These are phyloP conservation scores for Starmerella powellii DNA, from an alignment of 805 yeast species.

Conservation along the genomic window DNA sequence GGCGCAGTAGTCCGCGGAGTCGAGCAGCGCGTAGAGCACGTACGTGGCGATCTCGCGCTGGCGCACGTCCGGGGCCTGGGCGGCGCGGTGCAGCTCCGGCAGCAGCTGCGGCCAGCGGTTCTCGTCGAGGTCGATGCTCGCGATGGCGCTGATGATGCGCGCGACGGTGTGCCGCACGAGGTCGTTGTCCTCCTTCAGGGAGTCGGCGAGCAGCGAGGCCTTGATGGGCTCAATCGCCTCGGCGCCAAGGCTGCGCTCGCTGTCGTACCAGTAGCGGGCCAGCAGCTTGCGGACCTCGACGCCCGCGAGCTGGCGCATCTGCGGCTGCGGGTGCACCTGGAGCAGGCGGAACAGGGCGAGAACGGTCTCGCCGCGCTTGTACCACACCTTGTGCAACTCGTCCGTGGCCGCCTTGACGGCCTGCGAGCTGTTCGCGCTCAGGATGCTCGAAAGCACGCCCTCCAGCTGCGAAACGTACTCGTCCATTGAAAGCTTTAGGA, in stretches of 20 bases:
- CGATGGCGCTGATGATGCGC: slow-evolving; percentile 79
- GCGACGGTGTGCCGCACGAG: slow-evolving; percentile 79
- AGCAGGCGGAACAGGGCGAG: slow-evolving; percentile 76
- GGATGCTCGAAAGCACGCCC: slow-evolving; percentile 63
- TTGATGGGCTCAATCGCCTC: slow-evolving; percentile 49
- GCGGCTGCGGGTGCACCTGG: slow-evolving; percentile 55
- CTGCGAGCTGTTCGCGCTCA: slow-evolving; percentile 61
- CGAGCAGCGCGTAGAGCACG: slow-evolving; percentile 65
- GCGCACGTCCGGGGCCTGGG: slow-evolving; percentile 44
- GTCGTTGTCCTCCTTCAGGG: slow-evolving; percentile 51
- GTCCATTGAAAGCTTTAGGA: slow-evolving; percentile 11
- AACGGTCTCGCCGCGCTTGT: slow-evolving; percentile 55
- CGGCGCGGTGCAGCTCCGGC: slow-evolving; percentile 56
- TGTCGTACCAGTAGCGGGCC: slow-evolving; percentile 48
- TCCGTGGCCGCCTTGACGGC: slow-evolving; percentile 75
- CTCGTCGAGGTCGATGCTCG: slow-evolving; percentile 57
- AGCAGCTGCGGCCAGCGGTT: slow-evolving; percentile 67
- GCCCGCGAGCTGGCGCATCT: slow-evolving; percentile 83
- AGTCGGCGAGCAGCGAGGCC: slow-evolving; percentile 51
- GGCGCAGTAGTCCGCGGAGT: slow-evolving; percentile 29
- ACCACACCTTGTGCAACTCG: slow-evolving; percentile 60
- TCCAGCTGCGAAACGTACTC: slow-evolving; percentile 48
- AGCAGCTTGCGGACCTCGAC: slow-evolving; percentile 88
- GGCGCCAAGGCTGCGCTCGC: slow-evolving; percentile 34
- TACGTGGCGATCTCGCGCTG: slow-evolving; percentile 73